Conservation (phyloP, 75 land plant genomes). For the Cupressus sempervirens region DNA sequence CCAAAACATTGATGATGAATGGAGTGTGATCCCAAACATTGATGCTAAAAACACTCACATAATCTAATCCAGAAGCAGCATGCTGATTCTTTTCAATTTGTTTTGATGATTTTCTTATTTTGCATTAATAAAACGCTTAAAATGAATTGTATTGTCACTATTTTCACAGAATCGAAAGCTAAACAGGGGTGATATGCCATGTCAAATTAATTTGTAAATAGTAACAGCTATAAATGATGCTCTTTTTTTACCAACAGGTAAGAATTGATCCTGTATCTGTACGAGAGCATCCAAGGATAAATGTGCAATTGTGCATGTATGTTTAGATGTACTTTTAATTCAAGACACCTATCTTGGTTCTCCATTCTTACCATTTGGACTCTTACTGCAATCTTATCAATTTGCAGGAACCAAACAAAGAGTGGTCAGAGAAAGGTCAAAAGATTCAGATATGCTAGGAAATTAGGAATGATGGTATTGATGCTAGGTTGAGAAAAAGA, state of each 20-base stretch:
- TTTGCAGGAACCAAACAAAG: slow-evolving; percentile 17
- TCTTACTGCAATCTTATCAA: slow-evolving; percentile 10
- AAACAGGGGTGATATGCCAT: slow-evolving; percentile 43
- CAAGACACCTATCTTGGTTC: neutral
- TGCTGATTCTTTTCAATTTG: no score
- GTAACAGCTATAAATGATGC: slow-evolving; percentile 88
- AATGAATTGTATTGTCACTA: slow-evolving; percentile 21
- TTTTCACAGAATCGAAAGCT: slow-evolving; percentile 25
- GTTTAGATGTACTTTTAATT: neutral
- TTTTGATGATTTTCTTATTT: neutral
- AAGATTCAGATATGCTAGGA: slow-evolving; percentile 14
- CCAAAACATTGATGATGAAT: no score
- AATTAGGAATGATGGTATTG: neutral
- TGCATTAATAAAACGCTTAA: neutral
- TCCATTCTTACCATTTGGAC: slow-evolving; percentile 1
- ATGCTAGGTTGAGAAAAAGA: slow-evolving; percentile 6
- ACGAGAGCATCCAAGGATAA: neutral
- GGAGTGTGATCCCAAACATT: no score
- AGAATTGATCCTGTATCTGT: neutral
- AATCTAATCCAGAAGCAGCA: no score
- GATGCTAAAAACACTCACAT: no score
- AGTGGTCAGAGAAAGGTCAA: slow-evolving; percentile 7
- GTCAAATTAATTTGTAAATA: slow-evolving; percentile 71
- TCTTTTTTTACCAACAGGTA: slow-evolving; percentile 96
- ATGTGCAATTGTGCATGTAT: neutral